These are phyloP conservation scores for Tolypocladium amazonense DNA, from an alignment of 2,329 filamentous ascomycete species.

Conservation along the genomic window DNA sequence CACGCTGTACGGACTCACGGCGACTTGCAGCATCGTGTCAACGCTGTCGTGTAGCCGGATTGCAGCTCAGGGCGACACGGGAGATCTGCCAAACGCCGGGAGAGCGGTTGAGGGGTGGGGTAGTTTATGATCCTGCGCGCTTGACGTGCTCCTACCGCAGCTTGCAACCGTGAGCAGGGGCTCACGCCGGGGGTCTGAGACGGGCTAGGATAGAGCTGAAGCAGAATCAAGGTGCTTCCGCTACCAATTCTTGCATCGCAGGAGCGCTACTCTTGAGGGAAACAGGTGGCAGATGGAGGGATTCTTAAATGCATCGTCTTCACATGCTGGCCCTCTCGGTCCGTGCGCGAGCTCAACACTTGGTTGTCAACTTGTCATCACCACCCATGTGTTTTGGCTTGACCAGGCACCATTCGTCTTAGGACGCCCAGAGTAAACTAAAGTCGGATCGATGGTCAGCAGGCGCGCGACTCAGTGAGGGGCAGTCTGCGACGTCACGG, in stretches of 20 bases:
- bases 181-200: background rate
- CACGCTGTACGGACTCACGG: background rate
- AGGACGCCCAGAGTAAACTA: too few species aligned
- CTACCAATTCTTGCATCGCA: too few species aligned
- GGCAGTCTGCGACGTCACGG: too few species aligned
- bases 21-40: conserved; percentile 1
- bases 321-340: background rate
- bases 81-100: background rate
- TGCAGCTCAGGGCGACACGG: background rate
- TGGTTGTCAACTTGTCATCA: background rate
- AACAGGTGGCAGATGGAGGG: background rate
- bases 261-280: too few species aligned
- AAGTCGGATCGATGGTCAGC: background rate
- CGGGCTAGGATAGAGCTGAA: background rate
- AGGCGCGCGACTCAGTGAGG: background rate
- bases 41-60: background rate
- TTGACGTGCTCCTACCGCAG: background rate
- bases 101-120: background rate
- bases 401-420: too few species aligned
- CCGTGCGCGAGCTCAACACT: background rate
- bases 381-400: too few species aligned
- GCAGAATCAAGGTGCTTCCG: too few species aligned
- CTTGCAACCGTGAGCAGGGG: background rate
- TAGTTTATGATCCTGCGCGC: background rate
- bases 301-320: background rate